A percentile compares a stretch with the other conserved stretches of the same genome.
Evolutionary conservation across 805 yeast genomes (phyloP).

Genomic region (Lipomyces yamadae): DNA sequence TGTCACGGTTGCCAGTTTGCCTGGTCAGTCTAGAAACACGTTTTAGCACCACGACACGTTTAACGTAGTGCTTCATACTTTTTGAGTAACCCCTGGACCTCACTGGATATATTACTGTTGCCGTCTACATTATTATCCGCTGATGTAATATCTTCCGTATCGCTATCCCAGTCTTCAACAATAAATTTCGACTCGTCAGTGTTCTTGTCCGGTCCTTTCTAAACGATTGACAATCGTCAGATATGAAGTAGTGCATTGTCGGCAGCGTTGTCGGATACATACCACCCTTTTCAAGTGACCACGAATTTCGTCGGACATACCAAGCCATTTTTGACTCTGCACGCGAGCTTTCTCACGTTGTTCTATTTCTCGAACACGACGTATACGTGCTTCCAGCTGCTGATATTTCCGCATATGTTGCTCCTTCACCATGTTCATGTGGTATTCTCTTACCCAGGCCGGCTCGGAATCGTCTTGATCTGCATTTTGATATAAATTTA

Average conservation of each 20-base stretch:
- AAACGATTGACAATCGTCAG: neutral
- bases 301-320: neutral
- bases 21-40: slow-evolving; percentile 11
- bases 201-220: slow-evolving; percentile 37
- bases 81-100: slow-evolving; percentile 56
- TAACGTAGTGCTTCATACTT: slow-evolving; percentile 38
- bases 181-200: slow-evolving; percentile 48
- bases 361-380: slow-evolving; percentile 29
- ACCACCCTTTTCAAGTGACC: neutral
- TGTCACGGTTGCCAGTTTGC: slow-evolving; percentile 23
- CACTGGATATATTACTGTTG: slow-evolving; percentile 50
- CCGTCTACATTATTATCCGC: slow-evolving; percentile 15
- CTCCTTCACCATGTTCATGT: slow-evolving; percentile 15
- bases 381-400: slow-evolving; percentile 20
- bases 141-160: slow-evolving; percentile 37
- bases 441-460: slow-evolving; percentile 54
- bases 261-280: neutral
- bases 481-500: neutral
- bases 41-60: neutral
- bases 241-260: neutral
- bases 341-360: slow-evolving; percentile 23
- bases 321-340: slow-evolving; percentile 10
- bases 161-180: slow-evolving; percentile 50
- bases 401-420: slow-evolving; percentile 16
- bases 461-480: slow-evolving; percentile 62